phyloP scores from a whole-genome alignment of 1,139 yeast species.

The Waltiozyma solani region DNA sequence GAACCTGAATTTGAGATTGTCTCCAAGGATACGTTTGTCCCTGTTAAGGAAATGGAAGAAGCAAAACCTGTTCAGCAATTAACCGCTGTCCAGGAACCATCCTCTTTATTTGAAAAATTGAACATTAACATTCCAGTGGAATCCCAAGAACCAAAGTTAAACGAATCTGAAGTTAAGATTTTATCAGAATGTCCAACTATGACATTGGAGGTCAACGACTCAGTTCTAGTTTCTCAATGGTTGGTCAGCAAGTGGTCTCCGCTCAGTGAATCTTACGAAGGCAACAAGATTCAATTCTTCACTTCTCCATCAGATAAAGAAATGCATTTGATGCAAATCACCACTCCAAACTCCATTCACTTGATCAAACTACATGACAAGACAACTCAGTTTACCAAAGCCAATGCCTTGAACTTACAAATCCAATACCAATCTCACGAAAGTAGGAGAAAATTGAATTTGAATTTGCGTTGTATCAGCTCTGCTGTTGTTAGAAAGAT shows the following conservation, averaged over 20 bases:
- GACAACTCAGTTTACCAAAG: conserved; percentile 6
- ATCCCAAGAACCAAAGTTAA: background rate
- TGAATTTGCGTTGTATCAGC: conserved; percentile 15
- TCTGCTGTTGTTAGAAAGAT: conserved; percentile 7
- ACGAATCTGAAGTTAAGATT: background rate
- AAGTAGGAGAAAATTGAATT: conserved; percentile 1
- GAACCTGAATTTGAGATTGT: conserved; percentile 17
- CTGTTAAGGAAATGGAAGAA: background rate
- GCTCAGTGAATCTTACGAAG: background rate
- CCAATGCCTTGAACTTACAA: conserved; percentile 16
- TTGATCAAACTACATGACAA: background rate
- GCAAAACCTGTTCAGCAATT: too few relatives aligned
- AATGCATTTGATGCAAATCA: background rate
- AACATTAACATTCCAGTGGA: background rate
- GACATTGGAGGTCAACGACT: background rate
- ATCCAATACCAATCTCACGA: conserved; percentile 7
- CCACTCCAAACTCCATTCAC: background rate
- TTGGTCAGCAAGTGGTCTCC: background rate
- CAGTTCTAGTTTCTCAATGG: background rate
- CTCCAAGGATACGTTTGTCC: conserved; percentile 6
- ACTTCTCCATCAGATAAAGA: background rate
- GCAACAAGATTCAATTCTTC: background rate
- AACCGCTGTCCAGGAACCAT: background rate
- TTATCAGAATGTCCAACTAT: background rate
- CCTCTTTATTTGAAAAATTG: background rate